phyloP scores from a whole-genome alignment of 345 rosid species.

The Litchi chinensis region DNA sequence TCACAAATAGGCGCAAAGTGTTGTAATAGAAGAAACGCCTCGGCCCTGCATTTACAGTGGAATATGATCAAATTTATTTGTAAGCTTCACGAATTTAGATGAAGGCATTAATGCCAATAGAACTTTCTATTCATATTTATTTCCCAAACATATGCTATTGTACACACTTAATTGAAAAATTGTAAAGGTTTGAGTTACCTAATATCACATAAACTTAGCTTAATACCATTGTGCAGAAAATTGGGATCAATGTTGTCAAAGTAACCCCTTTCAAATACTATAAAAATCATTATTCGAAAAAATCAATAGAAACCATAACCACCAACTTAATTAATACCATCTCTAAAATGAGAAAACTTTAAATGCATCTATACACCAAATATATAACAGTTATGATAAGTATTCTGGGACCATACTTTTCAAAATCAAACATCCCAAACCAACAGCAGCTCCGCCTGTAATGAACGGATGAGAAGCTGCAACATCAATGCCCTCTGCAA shows the following conservation, averaged over 20 bases:
- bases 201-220: background rate
- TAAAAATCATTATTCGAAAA: background rate
- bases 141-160: constrained; percentile 5
- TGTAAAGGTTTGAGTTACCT: background rate
- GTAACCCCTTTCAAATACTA: background rate
- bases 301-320: background rate
- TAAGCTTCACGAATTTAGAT: background rate
- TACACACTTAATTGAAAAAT: background rate
- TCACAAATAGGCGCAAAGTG: constrained; percentile 55
- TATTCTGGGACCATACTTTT: constrained; percentile 51
- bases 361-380: background rate
- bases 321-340: background rate
- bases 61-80: background rate
- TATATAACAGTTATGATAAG: background rate
- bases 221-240: background rate
- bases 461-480: constrained; percentile 70
- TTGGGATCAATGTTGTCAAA: background rate
- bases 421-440: constrained; percentile 57
- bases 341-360: background rate
- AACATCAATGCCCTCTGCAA: constrained; percentile 63
- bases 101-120: background rate
- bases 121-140: background rate
- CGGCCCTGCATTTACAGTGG: constrained; percentile 54
- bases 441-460: constrained; percentile 52
- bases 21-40: constrained; percentile 76